phyloP scores from a whole-genome alignment of 345 rosid genomes.

The Lepidium africanum region DNA sequence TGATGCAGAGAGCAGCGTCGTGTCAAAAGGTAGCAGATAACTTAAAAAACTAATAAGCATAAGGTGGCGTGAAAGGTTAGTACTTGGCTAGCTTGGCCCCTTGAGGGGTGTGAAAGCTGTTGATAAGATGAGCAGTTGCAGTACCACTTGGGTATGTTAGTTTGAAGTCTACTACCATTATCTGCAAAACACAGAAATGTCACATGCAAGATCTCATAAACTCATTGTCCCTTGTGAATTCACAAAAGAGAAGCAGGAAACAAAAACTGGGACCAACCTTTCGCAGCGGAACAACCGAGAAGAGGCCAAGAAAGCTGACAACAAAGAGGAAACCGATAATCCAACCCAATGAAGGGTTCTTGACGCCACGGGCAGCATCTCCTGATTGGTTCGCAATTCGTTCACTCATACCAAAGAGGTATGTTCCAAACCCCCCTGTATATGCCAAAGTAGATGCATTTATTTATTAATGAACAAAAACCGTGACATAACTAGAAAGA shows the following conservation, averaged over 20 bases:
- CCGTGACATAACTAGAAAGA: background rate
- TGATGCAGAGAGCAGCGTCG: conserved; percentile 16
- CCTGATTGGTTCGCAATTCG: conserved; percentile 44
- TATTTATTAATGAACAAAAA: background rate
- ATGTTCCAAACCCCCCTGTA: conserved; percentile 74
- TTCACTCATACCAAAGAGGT: conserved; percentile 68
- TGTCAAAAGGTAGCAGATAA: conserved; percentile 14
- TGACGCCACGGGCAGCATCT: conserved; percentile 31
- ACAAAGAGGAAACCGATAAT: conserved; percentile 75
- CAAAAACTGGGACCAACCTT: conserved; percentile 38
- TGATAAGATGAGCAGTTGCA: conserved; percentile 75
- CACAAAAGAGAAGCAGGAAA: conserved; percentile 1
- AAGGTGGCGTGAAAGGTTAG: background rate
- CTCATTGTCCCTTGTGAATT: background rate
- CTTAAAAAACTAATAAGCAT: background rate
- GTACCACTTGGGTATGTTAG: conserved; percentile 81
- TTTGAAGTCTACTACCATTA: conserved; percentile 72
- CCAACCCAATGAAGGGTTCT: conserved; percentile 56
- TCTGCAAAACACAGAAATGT: conserved; percentile 31
- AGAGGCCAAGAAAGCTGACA: conserved; percentile 87
- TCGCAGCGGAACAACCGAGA: conserved; percentile 67
- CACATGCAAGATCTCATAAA: conserved; percentile 4
- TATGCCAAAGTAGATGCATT: conserved; percentile 11
- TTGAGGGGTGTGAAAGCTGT: conserved; percentile 75
- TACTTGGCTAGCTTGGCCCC: conserved; percentile 78